phyloP scores from a whole-genome alignment of 371 early-diverging fungal genomes.

The Mucor mucedo region DNA sequence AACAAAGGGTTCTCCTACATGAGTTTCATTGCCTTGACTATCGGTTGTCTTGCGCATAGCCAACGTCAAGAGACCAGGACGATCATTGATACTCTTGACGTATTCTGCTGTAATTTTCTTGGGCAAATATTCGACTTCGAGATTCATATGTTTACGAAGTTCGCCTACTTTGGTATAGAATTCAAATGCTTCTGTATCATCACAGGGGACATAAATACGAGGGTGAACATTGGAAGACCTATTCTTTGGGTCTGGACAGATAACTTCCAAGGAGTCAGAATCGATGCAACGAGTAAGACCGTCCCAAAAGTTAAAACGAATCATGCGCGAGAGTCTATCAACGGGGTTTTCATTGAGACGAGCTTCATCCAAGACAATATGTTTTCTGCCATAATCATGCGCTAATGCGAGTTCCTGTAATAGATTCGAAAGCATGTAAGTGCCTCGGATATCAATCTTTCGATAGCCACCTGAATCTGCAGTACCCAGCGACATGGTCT shows the following conservation, averaged over 20 bases:
- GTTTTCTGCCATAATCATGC: conserved; percentile 82
- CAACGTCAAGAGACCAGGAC: conserved; percentile 90
- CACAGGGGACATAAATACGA: conserved; percentile 89
- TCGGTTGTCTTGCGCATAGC: conserved; percentile 71
- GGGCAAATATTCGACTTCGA: conserved; percentile 87
- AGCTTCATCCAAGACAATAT: conserved; percentile 86
- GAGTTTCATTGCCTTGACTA: conserved; percentile 55
- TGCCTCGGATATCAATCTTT: conserved; percentile 91
- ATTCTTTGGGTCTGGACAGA: conserved; percentile 95
- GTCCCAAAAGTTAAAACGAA: conserved; percentile 93
- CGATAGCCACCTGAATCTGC: conserved; percentile 86
- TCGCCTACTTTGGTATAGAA: conserved; percentile 80
- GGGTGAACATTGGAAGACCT: conserved; percentile 76
- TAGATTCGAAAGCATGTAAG: conserved; percentile 92
- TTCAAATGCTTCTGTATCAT: conserved; percentile 75
- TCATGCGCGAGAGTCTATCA: conserved; percentile 88
- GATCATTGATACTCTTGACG: conserved; percentile 88
- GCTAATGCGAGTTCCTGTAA: conserved; percentile 95
- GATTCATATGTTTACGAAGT: conserved; percentile 70
- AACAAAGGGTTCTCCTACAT: conserved; percentile 89
- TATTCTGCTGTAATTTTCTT: conserved; percentile 86
- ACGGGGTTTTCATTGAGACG: conserved; percentile 94
- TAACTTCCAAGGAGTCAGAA: conserved; percentile 86
- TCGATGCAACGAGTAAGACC: conserved; percentile 93
- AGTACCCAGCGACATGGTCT: conserved; percentile 86